Evolutionary conservation across 345 rosid species (phyloP).

Genomic region (Nasturtium officinale): DNA sequence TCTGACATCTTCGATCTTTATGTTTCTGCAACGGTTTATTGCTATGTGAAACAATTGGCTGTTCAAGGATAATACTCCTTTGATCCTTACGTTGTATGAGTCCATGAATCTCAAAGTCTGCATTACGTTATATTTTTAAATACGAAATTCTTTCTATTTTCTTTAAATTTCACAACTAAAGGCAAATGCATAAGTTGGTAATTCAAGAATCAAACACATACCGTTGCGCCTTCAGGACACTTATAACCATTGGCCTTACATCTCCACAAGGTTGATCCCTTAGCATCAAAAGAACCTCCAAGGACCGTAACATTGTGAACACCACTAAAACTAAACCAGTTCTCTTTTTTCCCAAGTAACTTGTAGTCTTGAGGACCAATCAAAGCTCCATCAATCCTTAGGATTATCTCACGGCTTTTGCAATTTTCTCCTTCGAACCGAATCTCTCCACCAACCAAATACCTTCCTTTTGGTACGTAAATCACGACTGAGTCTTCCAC

Average conservation of each 20-base stretch:
- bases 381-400: slow-evolving; percentile 54
- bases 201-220: slow-evolving; percentile 20
- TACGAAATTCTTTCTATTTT: too few species aligned
- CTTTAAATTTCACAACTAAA: too few species aligned
- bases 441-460: slow-evolving; percentile 45
- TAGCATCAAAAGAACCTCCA: slow-evolving; percentile 63
- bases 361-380: slow-evolving; percentile 53
- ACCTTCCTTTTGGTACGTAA: slow-evolving; percentile 54
- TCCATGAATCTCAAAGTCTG: slow-evolving; percentile 35
- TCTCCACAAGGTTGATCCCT: slow-evolving; percentile 59
- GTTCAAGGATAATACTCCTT: slow-evolving; percentile 54
- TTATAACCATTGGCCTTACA: slow-evolving; percentile 46
- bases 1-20: slow-evolving; percentile 46
- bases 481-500: slow-evolving; percentile 33
- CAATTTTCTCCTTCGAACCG: slow-evolving; percentile 51
- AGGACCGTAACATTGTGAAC: slow-evolving; percentile 53
- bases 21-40: slow-evolving; percentile 50
- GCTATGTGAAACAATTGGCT: slow-evolving; percentile 61
- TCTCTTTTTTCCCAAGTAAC: slow-evolving; percentile 42
- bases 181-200: background rate
- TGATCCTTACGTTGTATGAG: slow-evolving; percentile 51
- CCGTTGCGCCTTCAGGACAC: slow-evolving; percentile 69
- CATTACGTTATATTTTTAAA: too few species aligned
- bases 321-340: slow-evolving; percentile 54
- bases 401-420: slow-evolving; percentile 43